A percentile compares a stretch with the other conserved stretches of the same genome.
These are phyloP conservation scores for Phoma sp. DNA, from an alignment of 2,329 filamentous ascomycete species.

Conservation along the genomic window DNA sequence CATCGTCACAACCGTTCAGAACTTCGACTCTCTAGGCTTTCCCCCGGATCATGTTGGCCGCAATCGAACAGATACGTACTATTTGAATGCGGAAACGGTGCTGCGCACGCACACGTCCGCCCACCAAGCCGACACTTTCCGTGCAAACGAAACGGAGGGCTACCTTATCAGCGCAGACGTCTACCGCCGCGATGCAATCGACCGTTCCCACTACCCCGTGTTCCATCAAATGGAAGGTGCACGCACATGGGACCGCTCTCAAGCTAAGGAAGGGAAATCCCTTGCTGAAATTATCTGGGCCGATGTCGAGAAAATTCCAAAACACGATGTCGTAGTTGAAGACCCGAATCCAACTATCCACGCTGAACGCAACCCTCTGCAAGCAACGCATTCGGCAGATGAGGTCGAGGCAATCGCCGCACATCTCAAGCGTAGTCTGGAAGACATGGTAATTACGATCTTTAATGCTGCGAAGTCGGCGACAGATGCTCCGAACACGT, in stretches of 20 bases:
- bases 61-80: conserved; percentile 91
- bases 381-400: conserved; percentile 74
- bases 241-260: conserved; percentile 80
- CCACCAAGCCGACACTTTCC: conserved; percentile 85
- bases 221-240: conserved; percentile 99
- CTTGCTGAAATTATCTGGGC: conserved; percentile 71
- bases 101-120: conserved; percentile 94
- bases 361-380: conserved; percentile 81
- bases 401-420: conserved; percentile 84
- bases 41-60: conserved; percentile 86
- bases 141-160: conserved; percentile 73
- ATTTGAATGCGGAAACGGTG: conserved; percentile 83
- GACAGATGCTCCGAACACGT: conserved; percentile 46
- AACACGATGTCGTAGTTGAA: conserved; percentile 78
- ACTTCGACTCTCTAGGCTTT: conserved; percentile 97
- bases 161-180: conserved; percentile 95
- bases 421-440: conserved; percentile 88
- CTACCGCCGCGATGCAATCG: conserved; percentile 92
- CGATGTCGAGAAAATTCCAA: conserved; percentile 75
- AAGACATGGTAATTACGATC: conserved; percentile 87
- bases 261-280: conserved; percentile 53
- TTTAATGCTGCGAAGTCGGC: conserved; percentile 78
- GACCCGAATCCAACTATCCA: conserved; percentile 84
- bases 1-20: conserved; percentile 83
- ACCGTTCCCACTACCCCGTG: conserved; percentile 92